A percentile compares a stretch with the other conserved stretches of the same genome.
These are phyloP conservation scores for Coprinopsis strossmayeri DNA, from an alignment of 768 basidiomycete species.

Conservation along the genomic window DNA sequence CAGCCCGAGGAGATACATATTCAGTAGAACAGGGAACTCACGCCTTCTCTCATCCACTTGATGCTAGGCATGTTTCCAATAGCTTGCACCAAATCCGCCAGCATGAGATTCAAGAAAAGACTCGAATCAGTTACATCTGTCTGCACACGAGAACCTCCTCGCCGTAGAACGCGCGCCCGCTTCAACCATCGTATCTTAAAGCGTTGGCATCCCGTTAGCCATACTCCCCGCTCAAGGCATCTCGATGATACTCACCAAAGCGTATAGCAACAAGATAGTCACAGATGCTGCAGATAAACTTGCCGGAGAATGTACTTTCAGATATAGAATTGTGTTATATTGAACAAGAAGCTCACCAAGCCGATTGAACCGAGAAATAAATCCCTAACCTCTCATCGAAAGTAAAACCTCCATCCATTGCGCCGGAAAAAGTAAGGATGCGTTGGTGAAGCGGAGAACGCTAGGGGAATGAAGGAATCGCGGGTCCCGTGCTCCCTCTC, in stretches of 20 bases:
- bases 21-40: constrained; percentile 12
- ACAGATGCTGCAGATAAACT: constrained; percentile 18
- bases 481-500: too few relatives aligned
- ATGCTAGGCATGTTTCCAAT: constrained; percentile 36
- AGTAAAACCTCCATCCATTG: not conserved
- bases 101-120: constrained; percentile 42
- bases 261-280: constrained; percentile 18
- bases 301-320: not conserved
- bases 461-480: too few relatives aligned
- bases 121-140: constrained; percentile 26
- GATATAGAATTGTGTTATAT: not conserved
- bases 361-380: not conserved
- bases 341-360: not conserved
- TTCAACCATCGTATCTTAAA: constrained; percentile 14
- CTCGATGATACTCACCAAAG: constrained; percentile 16
- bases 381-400: constrained; percentile 2
- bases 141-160: constrained; percentile 5
- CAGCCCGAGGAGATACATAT: not conserved
- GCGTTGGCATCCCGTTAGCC: not conserved
- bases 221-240: not conserved
- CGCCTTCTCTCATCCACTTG: constrained; percentile 32
- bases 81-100: constrained; percentile 43
- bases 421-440: not conserved
- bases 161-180: constrained; percentile 12
- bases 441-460: too few relatives aligned